phyloP scores from a whole-genome alignment of 2,329 filamentous ascomycete species.

The Fusarium guadeloupense region DNA sequence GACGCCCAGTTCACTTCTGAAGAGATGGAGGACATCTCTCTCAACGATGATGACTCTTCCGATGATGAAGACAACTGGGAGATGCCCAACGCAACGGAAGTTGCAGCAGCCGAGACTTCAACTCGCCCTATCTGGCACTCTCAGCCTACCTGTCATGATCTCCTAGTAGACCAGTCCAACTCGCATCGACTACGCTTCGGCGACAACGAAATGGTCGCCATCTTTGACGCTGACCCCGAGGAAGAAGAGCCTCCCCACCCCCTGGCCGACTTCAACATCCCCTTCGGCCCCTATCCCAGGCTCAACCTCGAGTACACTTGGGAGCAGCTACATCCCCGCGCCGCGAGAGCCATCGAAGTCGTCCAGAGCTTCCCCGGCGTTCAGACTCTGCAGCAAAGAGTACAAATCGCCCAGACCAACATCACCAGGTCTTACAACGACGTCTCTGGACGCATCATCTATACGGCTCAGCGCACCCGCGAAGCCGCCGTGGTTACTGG shows the following conservation, averaged over 20 bases:
- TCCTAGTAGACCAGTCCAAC: background rate
- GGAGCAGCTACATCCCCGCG: constrained; percentile 1
- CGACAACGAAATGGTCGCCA: background rate
- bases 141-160: background rate
- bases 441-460: background rate
- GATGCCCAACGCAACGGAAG: background rate
- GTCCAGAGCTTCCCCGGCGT: background rate
- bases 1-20: background rate
- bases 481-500: constrained; percentile 6
- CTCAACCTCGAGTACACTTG: background rate
- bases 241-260: background rate
- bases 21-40: background rate
- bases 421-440: constrained; percentile 11
- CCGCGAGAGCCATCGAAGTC: background rate
- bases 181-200: background rate
- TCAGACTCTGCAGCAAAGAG: background rate
- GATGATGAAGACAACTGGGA: background rate
- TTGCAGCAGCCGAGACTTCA: background rate
- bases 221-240: background rate
- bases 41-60: background rate
- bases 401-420: background rate
- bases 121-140: background rate
- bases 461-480: background rate
- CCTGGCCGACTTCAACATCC: constrained; percentile 8
- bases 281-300: background rate